Evolutionary conservation across 2,329 filamentous ascomycete species (phyloP).

Genomic region (Phaeophleospora eucalypticola): DNA sequence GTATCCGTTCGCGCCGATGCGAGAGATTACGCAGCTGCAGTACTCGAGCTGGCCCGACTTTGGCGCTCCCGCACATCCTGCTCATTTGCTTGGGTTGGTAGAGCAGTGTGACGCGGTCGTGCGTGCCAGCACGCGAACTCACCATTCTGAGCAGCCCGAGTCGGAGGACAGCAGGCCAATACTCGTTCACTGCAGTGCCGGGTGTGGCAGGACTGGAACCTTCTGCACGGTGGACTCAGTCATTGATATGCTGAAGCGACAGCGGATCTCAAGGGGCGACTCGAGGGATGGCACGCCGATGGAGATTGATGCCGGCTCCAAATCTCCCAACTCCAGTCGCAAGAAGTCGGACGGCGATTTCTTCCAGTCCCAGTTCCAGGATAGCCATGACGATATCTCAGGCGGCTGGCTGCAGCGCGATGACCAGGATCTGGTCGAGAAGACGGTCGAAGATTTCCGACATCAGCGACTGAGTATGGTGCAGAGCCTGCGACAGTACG

Average conservation of each 20-base stretch:
- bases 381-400: constrained; percentile 31
- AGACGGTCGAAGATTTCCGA: constrained; percentile 87
- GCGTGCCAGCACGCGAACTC: constrained; percentile 43
- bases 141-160: constrained; percentile 51
- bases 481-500: constrained; percentile 86
- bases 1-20: constrained; percentile 77
- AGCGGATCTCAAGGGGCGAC: constrained; percentile 44
- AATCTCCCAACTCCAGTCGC: not conserved
- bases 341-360: constrained; percentile 21
- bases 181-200: constrained; percentile 91
- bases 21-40: constrained; percentile 90
- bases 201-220: constrained; percentile 90
- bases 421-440: constrained; percentile 72
- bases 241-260: constrained; percentile 93
- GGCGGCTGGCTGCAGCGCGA: constrained; percentile 66
- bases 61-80: constrained; percentile 82
- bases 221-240: constrained; percentile 97
- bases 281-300: constrained; percentile 39
- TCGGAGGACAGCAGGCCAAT: constrained; percentile 60
- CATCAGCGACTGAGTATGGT: constrained; percentile 92
- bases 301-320: constrained; percentile 35
- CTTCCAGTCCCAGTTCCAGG: constrained; percentile 24
- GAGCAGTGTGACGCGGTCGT: constrained; percentile 77
- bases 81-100: constrained; percentile 81
- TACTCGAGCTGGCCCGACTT: constrained; percentile 98